phyloP scores from a whole-genome alignment of 148 eudicot genomes.

The Fagopyrum esculentum region DNA sequence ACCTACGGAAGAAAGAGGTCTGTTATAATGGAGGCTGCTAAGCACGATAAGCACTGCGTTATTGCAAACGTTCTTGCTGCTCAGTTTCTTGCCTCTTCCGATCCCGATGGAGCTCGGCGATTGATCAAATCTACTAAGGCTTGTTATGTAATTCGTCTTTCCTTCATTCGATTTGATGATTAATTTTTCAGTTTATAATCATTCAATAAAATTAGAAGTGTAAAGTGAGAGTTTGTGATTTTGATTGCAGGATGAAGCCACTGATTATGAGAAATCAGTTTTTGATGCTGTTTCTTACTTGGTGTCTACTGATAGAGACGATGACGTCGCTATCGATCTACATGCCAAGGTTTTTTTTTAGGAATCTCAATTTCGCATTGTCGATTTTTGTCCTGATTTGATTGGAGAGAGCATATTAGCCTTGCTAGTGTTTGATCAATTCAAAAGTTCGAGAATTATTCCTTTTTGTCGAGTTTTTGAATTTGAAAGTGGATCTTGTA shows the following conservation, averaged over 20 bases:
- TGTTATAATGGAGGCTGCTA: constrained; percentile 59
- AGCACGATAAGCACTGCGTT: constrained; percentile 63
- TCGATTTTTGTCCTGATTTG: neutral
- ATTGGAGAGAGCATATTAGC: neutral
- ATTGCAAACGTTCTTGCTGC: constrained; percentile 74
- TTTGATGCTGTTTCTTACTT: constrained; percentile 53
- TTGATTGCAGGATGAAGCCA: constrained; percentile 48
- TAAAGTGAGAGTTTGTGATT: neutral
- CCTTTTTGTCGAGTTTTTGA: neutral
- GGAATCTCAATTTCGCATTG: neutral
- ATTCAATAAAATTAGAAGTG: neutral
- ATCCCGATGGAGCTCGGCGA: constrained; percentile 32
- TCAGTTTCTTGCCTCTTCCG: constrained; percentile 27
- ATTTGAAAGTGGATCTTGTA: neutral
- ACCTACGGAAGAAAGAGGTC: constrained; percentile 64
- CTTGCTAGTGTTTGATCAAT: neutral
- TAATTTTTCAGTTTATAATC: neutral
- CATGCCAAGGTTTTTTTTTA: constrained; percentile 50
- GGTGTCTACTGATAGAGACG: constrained; percentile 62
- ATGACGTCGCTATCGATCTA: constrained; percentile 57
- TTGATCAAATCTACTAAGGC: constrained; percentile 54
- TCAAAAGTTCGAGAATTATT: neutral
- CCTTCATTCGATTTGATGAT: neutral
- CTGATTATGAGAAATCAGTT: constrained; percentile 74
- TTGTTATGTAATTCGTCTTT: constrained; percentile 32